Evolutionary conservation across 495 filamentous ascomycete species (phyloP).

Genomic region (Endocarpon pusillum): DNA sequence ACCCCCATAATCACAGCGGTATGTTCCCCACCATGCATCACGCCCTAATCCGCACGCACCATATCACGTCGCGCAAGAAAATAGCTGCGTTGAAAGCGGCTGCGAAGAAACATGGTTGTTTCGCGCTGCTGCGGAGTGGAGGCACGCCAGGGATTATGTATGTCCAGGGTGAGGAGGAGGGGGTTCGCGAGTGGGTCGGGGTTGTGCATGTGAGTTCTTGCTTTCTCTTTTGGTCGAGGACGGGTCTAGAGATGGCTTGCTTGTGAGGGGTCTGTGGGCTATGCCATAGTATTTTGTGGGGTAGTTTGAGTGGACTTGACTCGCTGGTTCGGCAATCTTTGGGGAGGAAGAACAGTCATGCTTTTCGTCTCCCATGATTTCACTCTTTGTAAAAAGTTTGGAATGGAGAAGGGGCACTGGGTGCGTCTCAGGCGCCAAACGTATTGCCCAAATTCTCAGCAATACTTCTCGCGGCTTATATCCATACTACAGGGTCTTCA

Average conservation of each 20-base stretch:
- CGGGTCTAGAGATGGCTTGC: background rate
- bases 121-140: conserved; percentile 47
- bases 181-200: conserved; percentile 36
- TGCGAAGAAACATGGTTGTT: conserved; percentile 35
- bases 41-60: conserved; percentile 59
- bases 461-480: background rate
- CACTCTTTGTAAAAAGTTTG: background rate
- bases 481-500: conserved; percentile 21
- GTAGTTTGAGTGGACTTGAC: background rate
- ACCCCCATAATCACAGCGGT: too few species aligned
- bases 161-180: conserved; percentile 39
- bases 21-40: conserved; percentile 32
- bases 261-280: background rate
- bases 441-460: background rate
- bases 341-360: background rate
- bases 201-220: conserved; percentile 27
- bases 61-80: conserved; percentile 71
- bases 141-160: conserved; percentile 64
- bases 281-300: background rate
- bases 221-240: background rate
- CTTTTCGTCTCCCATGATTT: background rate
- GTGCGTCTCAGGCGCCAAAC: background rate
- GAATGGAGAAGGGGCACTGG: background rate
- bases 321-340: background rate
- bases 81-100: conserved; percentile 46